Evolutionary conservation across 2,329 filamentous ascomycete genomes (phyloP).

Genomic region (Fusarium subglutinans): DNA sequence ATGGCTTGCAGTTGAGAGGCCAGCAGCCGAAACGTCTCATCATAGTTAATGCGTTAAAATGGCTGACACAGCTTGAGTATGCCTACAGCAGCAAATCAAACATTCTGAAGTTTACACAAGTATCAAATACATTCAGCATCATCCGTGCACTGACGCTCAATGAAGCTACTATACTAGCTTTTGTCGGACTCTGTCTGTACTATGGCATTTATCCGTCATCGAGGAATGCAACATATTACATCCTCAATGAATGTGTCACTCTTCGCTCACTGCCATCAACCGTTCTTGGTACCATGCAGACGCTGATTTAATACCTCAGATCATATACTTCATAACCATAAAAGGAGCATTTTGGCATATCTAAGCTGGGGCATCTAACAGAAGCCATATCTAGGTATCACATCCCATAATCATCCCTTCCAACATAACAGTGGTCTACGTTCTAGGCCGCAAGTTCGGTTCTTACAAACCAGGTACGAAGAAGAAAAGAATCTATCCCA

Average conservation of each 20-base stretch:
- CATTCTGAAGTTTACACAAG: not conserved
- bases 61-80: not conserved
- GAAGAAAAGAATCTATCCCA: constrained; percentile 6
- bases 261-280: not conserved
- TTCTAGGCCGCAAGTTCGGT: not conserved
- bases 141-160: not conserved
- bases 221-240: not conserved
- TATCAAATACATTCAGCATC: not conserved
- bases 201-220: not conserved
- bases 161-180: not conserved
- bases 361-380: constrained; percentile 12
- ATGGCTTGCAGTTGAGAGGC: not conserved
- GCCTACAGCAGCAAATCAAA: not conserved
- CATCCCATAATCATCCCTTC: constrained; percentile 21
- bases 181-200: not conserved
- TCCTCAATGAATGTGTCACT: not conserved
- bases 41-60: not conserved
- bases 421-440: not conserved
- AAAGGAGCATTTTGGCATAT: not conserved
- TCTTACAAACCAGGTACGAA: not conserved
- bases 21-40: not conserved
- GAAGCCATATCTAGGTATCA: constrained; percentile 35
- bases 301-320: not conserved
- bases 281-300: not conserved
- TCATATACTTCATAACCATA: not conserved